Evolutionary conservation across 345 rosid species (phyloP).

Genomic region (Ailanthus altissimus): DNA sequence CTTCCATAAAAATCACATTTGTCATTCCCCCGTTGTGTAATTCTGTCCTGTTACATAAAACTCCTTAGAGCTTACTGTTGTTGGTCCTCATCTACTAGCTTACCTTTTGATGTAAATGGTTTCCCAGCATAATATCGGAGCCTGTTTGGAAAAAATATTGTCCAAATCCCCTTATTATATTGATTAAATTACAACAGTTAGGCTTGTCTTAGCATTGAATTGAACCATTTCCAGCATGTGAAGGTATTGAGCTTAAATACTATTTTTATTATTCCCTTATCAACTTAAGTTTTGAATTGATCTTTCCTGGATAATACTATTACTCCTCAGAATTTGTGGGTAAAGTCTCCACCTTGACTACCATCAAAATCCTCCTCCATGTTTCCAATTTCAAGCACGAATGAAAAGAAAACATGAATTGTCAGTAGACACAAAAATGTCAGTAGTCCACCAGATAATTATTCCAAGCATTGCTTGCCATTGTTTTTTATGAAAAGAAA

Average conservation of each 20-base stretch:
- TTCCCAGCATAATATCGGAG: neutral
- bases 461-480: neutral
- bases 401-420: neutral
- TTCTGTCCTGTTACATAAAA: neutral
- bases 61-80: neutral
- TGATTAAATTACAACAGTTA: neutral
- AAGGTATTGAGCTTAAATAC: neutral
- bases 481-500: neutral
- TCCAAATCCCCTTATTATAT: neutral
- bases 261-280: neutral
- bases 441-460: neutral
- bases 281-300: neutral
- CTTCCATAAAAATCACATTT: neutral
- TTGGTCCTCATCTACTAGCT: neutral
- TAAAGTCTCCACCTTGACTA: constrained; percentile 5
- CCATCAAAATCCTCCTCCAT: neutral
- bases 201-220: neutral
- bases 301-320: neutral
- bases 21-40: neutral
- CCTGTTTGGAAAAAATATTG: neutral
- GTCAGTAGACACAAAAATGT: neutral
- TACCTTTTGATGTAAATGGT: neutral
- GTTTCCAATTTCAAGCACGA: neutral
- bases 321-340: neutral
- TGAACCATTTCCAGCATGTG: neutral